Evolutionary conservation across 768 basidiomycete species (phyloP), one percentile per base, ranked within the genome.

Genomic region (Mycena vulgaris): DNA sequence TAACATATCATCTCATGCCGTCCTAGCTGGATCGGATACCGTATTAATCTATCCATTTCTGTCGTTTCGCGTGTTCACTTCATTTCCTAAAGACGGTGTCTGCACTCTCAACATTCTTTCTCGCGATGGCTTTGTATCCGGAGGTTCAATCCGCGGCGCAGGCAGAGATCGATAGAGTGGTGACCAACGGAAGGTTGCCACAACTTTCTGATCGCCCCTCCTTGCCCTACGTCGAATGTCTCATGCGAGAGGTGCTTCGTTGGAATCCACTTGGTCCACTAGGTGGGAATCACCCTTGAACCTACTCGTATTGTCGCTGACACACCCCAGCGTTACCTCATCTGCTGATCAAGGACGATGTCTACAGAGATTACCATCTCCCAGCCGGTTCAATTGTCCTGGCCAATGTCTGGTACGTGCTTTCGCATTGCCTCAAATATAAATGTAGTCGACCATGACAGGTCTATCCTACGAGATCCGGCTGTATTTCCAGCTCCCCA

Each of bases 251-350:
- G 60, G 69, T 74, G 7, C 52, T 79, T 11, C 66, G 80, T 27
- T 80, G 77, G 77, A 71, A 77, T 30, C 75, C 79, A 23, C 64
- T 74, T 37, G 71, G 63, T 3, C 79, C 78, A 1, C 51, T 77
- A 13, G 77, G 77, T 77, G 8, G 10, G 71, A 11, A 51, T 11
- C 30, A 2, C 27, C 3, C 25, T 28, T 5, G 10, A 27, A 60
- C 28, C 19, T 6, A 2, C 48, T 9, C 23, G 2, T 49, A n/a
- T n/a, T n/a, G n/a, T n/a, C n/a, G 25, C 16, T 27, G 1, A 30
- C 5, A 28, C 25, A 5, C 37, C 27, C 17, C 45, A 58, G 57
- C 27, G 16, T 21, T 58, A 9, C 57, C 57, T 1, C 57, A 58
- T 25, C 57, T 58, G 7, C 23, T 58, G 17, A 42, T 10, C 3